These are phyloP conservation scores for Venustampulla echinocandica DNA, from an alignment of 495 filamentous ascomycete genomes.

Conservation along the genomic window DNA sequence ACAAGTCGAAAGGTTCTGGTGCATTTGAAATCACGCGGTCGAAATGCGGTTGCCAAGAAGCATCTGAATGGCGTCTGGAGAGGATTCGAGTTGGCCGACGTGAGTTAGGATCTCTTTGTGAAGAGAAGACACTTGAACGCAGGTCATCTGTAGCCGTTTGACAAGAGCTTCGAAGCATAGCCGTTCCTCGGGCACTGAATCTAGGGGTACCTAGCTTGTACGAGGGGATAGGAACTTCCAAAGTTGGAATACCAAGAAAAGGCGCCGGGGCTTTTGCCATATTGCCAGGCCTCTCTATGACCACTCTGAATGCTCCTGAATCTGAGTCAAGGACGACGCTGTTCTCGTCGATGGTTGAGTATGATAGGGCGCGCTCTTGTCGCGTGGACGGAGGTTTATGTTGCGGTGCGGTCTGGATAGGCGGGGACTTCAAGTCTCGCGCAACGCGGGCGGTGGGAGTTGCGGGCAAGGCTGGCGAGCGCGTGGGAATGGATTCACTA, in stretches of 20 bases:
- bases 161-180: conserved; percentile 70
- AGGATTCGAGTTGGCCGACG: conserved; percentile 26
- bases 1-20: conserved; percentile 1
- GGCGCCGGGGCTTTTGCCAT: conserved; percentile 63
- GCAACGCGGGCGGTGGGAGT: too few species aligned
- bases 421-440: conserved; percentile 25
- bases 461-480: conserved; percentile 25
- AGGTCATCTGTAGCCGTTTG: conserved; percentile 46
- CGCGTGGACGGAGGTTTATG: conserved; percentile 14
- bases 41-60: conserved; percentile 27
- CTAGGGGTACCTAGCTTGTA: conserved; percentile 77
- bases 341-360: conserved; percentile 51
- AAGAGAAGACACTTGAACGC: conserved; percentile 21
- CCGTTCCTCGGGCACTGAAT: conserved; percentile 70
- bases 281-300: conserved; percentile 67
- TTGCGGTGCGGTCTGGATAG: conserved; percentile 5
- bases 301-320: conserved; percentile 66
- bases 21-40: conserved; percentile 15
- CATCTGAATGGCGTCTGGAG: conserved; percentile 32
- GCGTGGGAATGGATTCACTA: conserved; percentile 41
- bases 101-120: conserved; percentile 16
- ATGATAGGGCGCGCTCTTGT: conserved; percentile 50
- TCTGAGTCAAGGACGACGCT: conserved; percentile 43
- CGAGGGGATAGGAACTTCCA: conserved; percentile 78
- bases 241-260: conserved; percentile 36